Percentiles rank a stretch among this genome's conserved stretches.
Conservation (phyloP, 768 basidiomycete species). For the Trametes cubensis region DNA sequence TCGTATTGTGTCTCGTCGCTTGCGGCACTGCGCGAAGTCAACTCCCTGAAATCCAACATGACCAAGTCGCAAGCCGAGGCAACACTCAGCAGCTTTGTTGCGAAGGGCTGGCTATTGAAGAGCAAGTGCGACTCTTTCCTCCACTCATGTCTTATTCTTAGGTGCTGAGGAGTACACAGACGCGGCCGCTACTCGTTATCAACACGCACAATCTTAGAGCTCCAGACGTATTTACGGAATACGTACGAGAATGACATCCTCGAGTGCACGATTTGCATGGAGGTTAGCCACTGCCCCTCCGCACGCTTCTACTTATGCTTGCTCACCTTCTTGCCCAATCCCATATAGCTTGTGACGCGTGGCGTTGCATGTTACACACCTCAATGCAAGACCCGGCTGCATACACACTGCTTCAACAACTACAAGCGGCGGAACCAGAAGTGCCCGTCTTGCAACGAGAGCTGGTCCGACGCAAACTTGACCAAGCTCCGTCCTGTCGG, state of each 20-base stretch:
- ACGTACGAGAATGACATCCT: constrained; percentile 71
- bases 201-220: constrained; percentile 72
- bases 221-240: constrained; percentile 70
- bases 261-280: constrained; percentile 75
- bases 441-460: constrained; percentile 60
- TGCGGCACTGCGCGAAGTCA: constrained; percentile 73
- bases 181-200: constrained; percentile 77
- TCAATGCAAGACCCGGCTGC: constrained; percentile 67
- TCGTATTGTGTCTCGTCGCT: constrained; percentile 78
- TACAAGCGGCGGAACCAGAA: constrained; percentile 46
- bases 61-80: constrained; percentile 75
- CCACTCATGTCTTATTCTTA: background rate
- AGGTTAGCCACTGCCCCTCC: constrained; percentile 44
- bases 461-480: constrained; percentile 64
- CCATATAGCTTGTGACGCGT: constrained; percentile 61
- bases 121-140: constrained; percentile 60
- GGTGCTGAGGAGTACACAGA: constrained; percentile 9
- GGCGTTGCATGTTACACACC: constrained; percentile 63
- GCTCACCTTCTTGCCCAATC: background rate
- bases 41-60: constrained; percentile 56
- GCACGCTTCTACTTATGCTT: background rate
- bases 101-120: constrained; percentile 77
- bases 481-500: constrained; percentile 59
- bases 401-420: constrained; percentile 62
- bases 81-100: constrained; percentile 77